phyloP scores from a whole-genome alignment of 352 stramenopile species.

The Phytophthora boehmeriae region DNA sequence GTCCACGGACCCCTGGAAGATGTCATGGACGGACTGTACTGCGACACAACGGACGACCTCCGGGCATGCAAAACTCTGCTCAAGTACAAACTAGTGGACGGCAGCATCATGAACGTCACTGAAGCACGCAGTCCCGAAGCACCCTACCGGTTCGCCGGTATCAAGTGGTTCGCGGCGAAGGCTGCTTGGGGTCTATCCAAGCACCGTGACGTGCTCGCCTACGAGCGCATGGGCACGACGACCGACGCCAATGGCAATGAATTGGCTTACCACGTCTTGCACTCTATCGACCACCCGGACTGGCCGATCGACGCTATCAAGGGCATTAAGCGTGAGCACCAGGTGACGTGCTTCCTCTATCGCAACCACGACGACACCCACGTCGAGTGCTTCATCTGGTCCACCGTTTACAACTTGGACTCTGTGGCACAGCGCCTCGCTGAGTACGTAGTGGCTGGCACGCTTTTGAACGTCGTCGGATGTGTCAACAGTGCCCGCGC shows the following conservation, averaged over 20 bases:
- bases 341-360: constrained; percentile 57
- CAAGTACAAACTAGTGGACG: constrained; percentile 50
- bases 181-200: constrained; percentile 45
- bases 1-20: constrained; percentile 43
- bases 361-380: constrained; percentile 32
- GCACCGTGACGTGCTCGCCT: constrained; percentile 48
- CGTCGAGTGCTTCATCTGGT: constrained; percentile 51
- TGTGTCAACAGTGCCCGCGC: constrained; percentile 44
- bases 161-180: constrained; percentile 53
- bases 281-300: constrained; percentile 64
- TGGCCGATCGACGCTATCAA: constrained; percentile 52
- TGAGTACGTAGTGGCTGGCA: constrained; percentile 49
- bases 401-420: constrained; percentile 48
- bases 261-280: constrained; percentile 56
- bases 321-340: constrained; percentile 51
- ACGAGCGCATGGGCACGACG: constrained; percentile 61
- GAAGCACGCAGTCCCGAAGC: constrained; percentile 33
- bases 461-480: constrained; percentile 40
- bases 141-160: constrained; percentile 51
- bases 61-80: constrained; percentile 45
- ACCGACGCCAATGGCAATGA: constrained; percentile 50
- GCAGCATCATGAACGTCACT: constrained; percentile 50
- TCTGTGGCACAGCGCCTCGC: constrained; percentile 41
- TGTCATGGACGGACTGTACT: constrained; percentile 59
- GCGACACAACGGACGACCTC: constrained; percentile 49